Evolutionary conservation across 352 stramenopile genomes (phyloP).

Genomic region (Globisporangium spinosum): DNA sequence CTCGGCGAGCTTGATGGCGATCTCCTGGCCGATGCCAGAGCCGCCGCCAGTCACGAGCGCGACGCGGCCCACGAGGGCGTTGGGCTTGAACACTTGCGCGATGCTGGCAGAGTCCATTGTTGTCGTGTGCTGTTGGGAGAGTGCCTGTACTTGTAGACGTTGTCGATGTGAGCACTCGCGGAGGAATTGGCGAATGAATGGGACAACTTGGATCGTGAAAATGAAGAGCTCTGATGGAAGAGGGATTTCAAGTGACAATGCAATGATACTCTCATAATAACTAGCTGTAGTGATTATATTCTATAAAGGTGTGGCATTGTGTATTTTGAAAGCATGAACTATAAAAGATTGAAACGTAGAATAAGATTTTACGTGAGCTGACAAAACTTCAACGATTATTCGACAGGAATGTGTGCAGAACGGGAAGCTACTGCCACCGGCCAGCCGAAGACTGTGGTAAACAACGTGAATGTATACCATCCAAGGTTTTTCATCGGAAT

Average conservation of each 20-base stretch:
- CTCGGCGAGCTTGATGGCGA: conserved; percentile 87
- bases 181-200: neutral
- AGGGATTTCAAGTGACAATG: neutral
- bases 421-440: neutral
- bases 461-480: neutral
- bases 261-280: too few relatives aligned
- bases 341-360: neutral
- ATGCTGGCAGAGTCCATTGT: conserved; percentile 54
- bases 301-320: too few relatives aligned
- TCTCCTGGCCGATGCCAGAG: conserved; percentile 94
- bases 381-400: conserved; percentile 15
- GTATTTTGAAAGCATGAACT: too few relatives aligned
- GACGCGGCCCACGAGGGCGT: conserved; percentile 63
- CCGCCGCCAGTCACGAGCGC: conserved; percentile 92
- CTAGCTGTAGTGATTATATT: too few relatives aligned
- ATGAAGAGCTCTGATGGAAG: neutral
- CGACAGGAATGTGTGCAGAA: neutral
- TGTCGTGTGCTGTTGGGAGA: neutral
- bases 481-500: neutral
- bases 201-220: neutral
- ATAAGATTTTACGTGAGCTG: neutral
- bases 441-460: neutral
- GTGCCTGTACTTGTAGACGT: neutral
- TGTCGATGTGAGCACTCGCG: neutral
- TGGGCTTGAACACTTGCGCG: conserved; percentile 47